phyloP scores from a whole-genome alignment of 1,284 basidiomycete genomes.

The Porogramme epimiltina region DNA sequence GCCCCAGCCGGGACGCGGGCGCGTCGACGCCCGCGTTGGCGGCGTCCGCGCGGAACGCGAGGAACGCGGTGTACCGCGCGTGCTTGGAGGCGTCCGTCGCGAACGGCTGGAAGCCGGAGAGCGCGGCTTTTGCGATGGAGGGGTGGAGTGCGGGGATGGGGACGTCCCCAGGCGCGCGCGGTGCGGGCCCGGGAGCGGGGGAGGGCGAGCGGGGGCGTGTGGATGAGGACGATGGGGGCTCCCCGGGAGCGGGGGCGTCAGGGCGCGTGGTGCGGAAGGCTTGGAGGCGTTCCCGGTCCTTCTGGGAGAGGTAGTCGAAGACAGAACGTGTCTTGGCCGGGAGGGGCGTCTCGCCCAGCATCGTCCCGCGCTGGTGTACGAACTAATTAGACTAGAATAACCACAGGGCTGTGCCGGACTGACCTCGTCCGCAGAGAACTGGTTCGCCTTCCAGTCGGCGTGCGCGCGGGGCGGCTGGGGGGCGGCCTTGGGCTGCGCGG shows the following conservation, averaged over 20 bases:
- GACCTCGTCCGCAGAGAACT: conserved; percentile 73
- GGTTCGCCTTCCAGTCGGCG: conserved; percentile 50
- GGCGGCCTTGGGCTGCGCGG: conserved; percentile 16
- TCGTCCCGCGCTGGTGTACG: conserved; percentile 65
- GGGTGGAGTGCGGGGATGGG: conserved; percentile 68
- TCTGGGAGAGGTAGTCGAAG: conserved; percentile 91
- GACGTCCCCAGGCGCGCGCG: conserved; percentile 28
- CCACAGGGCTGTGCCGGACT: conserved; percentile 3
- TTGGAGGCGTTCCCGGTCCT: conserved; percentile 85
- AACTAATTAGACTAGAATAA: conserved; percentile 4
- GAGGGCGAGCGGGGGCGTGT: not conserved
- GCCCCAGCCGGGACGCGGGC: conserved; percentile 35
- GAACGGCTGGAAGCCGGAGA: conserved; percentile 89
- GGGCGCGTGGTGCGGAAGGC: conserved; percentile 47
- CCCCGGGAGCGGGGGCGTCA: conserved; percentile 14
- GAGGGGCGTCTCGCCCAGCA: conserved; percentile 82
- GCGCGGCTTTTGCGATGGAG: conserved; percentile 82
- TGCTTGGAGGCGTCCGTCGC: conserved; percentile 78
- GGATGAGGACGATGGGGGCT: conserved; percentile 21
- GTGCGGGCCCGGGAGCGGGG: conserved; percentile 22
- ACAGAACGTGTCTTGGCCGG: conserved; percentile 77
- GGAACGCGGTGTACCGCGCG: conserved; percentile 82
- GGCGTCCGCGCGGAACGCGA: conserved; percentile 68
- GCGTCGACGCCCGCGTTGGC: conserved; percentile 29
- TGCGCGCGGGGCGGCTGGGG: conserved; percentile 29